phyloP scores from a whole-genome alignment of 1,284 basidiomycete species.

The Athelia psychrophila region DNA sequence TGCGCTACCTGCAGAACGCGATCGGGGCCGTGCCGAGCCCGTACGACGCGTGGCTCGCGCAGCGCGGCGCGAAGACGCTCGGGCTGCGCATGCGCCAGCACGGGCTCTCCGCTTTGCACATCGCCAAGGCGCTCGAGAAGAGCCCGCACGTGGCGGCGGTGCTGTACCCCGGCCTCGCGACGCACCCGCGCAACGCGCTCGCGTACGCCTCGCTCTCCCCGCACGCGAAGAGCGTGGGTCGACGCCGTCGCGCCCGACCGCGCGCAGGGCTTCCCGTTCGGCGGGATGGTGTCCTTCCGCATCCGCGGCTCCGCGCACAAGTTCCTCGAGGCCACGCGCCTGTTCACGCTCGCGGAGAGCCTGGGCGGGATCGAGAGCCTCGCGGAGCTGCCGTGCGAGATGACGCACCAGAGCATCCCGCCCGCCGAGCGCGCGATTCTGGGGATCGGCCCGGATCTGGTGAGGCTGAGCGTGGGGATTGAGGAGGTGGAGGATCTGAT shows the following conservation, averaged over 20 bases:
- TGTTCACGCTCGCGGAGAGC: constrained; percentile 89
- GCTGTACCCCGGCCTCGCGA: constrained; percentile 81
- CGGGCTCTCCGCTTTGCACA: constrained; percentile 77
- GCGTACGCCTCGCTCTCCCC: constrained; percentile 66
- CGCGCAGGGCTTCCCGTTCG: constrained; percentile 70
- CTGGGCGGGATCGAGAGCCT: constrained; percentile 92
- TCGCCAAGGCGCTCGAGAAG: constrained; percentile 66
- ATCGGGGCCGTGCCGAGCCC: constrained; percentile 87
- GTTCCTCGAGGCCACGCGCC: constrained; percentile 66
- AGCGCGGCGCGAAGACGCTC: constrained; percentile 91
- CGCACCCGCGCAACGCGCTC: constrained; percentile 56
- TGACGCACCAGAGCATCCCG: constrained; percentile 85
- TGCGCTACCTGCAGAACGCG: constrained; percentile 92
- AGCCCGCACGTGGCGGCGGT: constrained; percentile 71
- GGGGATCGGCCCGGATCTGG: constrained; percentile 81
- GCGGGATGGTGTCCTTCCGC: constrained; percentile 82
- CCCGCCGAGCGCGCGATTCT: constrained; percentile 64
- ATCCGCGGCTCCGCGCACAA: constrained; percentile 64
- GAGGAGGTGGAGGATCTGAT: constrained; percentile 87
- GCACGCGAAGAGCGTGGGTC: constrained; percentile 70
- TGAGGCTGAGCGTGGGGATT: constrained; percentile 85
- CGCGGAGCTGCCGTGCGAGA: constrained; percentile 79
- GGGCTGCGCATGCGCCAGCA: constrained; percentile 86
- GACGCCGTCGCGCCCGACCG: constrained; percentile 31
- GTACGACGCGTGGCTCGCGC: constrained; percentile 90